Evolutionary conservation across 2,329 filamentous ascomycete genomes (phyloP), one percentile per base, ranked within the genome.

Genomic region (Aspergillus piperis): DNA sequence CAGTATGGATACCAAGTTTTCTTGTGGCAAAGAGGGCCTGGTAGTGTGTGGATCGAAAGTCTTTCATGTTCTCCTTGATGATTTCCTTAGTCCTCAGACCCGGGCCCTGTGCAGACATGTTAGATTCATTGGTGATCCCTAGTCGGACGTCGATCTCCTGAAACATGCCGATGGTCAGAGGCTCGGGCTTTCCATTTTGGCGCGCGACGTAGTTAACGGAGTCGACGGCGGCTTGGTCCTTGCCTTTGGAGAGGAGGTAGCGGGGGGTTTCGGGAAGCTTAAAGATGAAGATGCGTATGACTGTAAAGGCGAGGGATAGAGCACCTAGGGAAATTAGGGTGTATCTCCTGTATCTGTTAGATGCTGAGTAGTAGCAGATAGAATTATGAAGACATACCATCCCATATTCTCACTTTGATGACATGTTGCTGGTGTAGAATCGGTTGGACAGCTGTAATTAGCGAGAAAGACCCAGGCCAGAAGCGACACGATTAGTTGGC

Each of bases 161-260:
- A 2, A 76, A 59, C 71, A 75, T 73, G 17, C 54, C 61, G 3
- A 75, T 57, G 0, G 69, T 75, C 11, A 76, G 36, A 1, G 68
- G 68, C 38, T 73, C 67, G 2, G 68, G 65, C 23, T 68, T 70
- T 1, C 64, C 60, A 32, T 73, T 73, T 11, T 69, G 65, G 3
- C 62, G 61, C 1, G 70, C 68, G 42, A 72, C 68, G n/a, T 71
- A 75, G 53, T 82, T 79, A 3, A 85, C 75, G 0, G 78, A 78
- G 13, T 77, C 72, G 2, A 85, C 78, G 3, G 82, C 82, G 27
- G 83, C 74, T 23, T 74, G 74, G 25, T 85, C 80, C 2, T 74
- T 63, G 27, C 71, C 69, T 42, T 67, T 64, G 15, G 70, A 71
- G 11, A 73, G 64, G 0, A 72, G 64, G 25, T 70, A 73, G n/a